Evolutionary conservation across 768 basidiomycete species (phyloP), one percentile per base, ranked within the genome.

Genomic region (Tylopilus felleus): DNA sequence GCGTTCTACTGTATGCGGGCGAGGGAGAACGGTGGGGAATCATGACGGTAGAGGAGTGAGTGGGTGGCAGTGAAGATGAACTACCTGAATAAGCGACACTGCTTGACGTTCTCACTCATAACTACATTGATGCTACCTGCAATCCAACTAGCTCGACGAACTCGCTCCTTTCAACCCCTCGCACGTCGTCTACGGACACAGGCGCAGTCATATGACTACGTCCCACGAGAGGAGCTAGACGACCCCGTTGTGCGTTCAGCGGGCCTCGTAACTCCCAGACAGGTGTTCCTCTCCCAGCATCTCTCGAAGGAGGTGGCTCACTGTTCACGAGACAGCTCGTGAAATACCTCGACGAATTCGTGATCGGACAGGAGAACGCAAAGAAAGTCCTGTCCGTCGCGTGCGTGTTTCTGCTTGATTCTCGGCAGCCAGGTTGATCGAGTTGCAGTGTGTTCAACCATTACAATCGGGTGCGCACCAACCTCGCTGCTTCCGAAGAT

Each of bases 321-420:
- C 40, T 19, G 25, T 25, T 53, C 29, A 21, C 5, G 44, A 22
- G 38, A 47, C 27, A 95, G 91, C 81, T 96, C 41, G 86, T 85
- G 8, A 80, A 87, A 66, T 94, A 92, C 69, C 80, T 97, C 36
- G 86, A 92, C 60, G 85, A 92, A 65, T 97, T 87, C 65, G 84
- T 98, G 35, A 80, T 98, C 17, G 95, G 95, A 1, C 95, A 98
- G 68, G 88, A 91, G 60, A 81, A 79, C 55, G 94, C 95, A 3
- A 98, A 98, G 81, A 93, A 93, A 66, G 86, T 90, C 22, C 80
- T 98, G 29, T 90, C 92, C 35, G 95, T 98, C 44, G 95, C 94
- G 93, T 93, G 72, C 68, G 92, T 82, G 40, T 44, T 27, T 16
- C 22, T 10, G n/a, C 27, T 27, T 13, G 25, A 43, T 49, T 43